Evolutionary conservation across 2,329 filamentous ascomycete species (phyloP), one percentile per base, ranked within the genome.

Genomic region (Trichophyton verrucosum): DNA sequence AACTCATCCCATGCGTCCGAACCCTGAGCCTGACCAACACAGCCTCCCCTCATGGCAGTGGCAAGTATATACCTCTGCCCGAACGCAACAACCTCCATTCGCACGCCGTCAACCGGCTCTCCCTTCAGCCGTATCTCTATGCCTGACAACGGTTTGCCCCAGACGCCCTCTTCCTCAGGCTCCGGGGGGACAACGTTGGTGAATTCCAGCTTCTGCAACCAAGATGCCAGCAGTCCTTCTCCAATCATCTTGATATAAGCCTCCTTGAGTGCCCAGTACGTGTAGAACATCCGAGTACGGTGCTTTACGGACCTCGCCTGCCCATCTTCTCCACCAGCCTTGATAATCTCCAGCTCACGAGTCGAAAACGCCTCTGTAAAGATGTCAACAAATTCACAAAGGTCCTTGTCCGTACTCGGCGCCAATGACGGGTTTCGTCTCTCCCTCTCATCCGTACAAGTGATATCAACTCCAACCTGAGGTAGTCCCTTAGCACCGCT

Each of bases 191-290:
- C 72, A 0, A 86, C 83, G 60, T 82, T 76, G 61, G 76, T 75
- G 66, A 86, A 86, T 62, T 86, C 83, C 22, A 86, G 70, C 49
- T 83, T 75, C 60, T 77, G 76, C 38, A 86, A 73, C 84, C 83
- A 86, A 1, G 76, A 74, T 1, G 83, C 84, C 6, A 86, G 73
- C 17, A 86, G 71, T 0, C 82, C 84, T 67, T 86, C 83, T 5
- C 84, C 84, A 3, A 82, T 82, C 68, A 86, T 81, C 73, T 86
- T 86, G 68, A 86, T 81, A 70, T 85, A 86, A 0, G 84, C 82
- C 67, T 86, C 84, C 67, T 86, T 86, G 61, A 84, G 78, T 65
- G 80, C 82, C 80, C 83, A 86, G 67, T 81, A 84, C 0, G 82
- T 80, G 65, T 85, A 86, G 68, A 86, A 86, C 1, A 82, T 74